Percentiles rank a stretch among this genome's conserved stretches.
Evolutionary conservation across 169 alveolate species (phyloP).

Genomic region (Eimeria brunetti): DNA sequence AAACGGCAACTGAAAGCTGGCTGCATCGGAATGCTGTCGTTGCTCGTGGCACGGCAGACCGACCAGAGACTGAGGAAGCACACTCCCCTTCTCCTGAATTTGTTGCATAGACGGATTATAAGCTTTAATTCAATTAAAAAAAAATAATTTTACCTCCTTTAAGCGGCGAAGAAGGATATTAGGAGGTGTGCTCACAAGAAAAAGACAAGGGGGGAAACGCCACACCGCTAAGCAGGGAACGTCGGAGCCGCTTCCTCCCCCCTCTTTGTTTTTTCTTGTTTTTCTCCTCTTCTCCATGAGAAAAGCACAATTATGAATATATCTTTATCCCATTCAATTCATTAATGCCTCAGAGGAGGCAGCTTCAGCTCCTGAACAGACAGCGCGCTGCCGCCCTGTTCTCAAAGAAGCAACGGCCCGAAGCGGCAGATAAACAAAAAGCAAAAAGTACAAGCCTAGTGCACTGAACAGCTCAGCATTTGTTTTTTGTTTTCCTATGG

Average conservation of each 20-base stretch:
- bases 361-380: too few relatives aligned
- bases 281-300: too few relatives aligned
- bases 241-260: neutral
- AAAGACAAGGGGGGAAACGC: neutral
- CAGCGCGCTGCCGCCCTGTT: too few relatives aligned
- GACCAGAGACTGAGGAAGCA: neutral
- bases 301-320: too few relatives aligned
- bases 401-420: too few relatives aligned
- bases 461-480: too few relatives aligned
- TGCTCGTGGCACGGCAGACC: conserved; percentile 1
- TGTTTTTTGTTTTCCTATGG: too few relatives aligned
- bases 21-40: neutral
- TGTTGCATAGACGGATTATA: neutral
- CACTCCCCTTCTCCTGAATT: neutral
- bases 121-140: neutral
- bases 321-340: too few relatives aligned
- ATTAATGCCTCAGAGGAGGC: neutral
- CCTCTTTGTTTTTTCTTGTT: neutral
- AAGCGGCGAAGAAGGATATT: neutral
- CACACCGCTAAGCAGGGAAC: neutral
- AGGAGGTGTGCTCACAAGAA: neutral
- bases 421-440: too few relatives aligned
- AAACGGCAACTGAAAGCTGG: neutral
- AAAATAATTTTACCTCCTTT: neutral
- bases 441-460: too few relatives aligned